A percentile compares a stretch with the other conserved stretches of the same genome.
phyloP scores from a whole-genome alignment of 2,329 filamentous ascomycete species.

The Ciborinia camelliae region DNA sequence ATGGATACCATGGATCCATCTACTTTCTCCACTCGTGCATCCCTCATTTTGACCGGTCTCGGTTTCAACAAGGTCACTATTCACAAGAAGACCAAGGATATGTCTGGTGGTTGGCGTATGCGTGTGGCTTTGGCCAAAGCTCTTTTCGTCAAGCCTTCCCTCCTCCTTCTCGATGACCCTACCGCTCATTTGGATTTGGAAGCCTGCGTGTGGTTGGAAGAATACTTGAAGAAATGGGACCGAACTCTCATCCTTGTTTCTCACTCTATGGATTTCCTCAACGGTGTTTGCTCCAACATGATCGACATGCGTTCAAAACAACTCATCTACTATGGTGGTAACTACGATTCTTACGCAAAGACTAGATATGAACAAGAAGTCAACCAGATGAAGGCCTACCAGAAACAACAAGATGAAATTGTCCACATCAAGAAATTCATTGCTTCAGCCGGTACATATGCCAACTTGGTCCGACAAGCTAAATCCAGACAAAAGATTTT shows the following conservation, averaged over 20 bases:
- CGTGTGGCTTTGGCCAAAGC: conserved; percentile 96
- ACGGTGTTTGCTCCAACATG: conserved; percentile 98
- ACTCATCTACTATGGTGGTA: conserved; percentile 97
- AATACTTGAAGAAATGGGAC: conserved; percentile 99
- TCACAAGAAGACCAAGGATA: conserved; percentile 99
- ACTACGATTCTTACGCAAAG: conserved; percentile 98
- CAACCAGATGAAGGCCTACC: conserved; percentile 98
- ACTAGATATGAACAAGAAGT: conserved; percentile 89
- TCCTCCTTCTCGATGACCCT: conserved; percentile 94
- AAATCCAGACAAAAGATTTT: conserved; percentile 99
- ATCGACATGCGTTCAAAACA: conserved; percentile 92
- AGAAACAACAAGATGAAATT: conserved; percentile 99
- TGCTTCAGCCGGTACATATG: conserved; percentile 97
- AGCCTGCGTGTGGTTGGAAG: conserved; percentile 98
- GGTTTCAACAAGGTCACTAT: conserved; percentile 99
- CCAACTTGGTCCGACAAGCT: conserved; percentile 97
- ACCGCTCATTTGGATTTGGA: conserved; percentile 99
- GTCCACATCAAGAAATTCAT: conserved; percentile 99
- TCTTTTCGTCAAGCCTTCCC: conserved; percentile 94
- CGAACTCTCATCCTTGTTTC: conserved; percentile 94
- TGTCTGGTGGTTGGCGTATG: conserved; percentile 99
- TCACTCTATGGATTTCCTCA: conserved; percentile 98
- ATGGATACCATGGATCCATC: conserved; percentile 99
- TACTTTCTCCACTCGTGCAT: conserved; percentile 92
- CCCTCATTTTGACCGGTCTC: conserved; percentile 94